These are phyloP conservation scores for Trichoderma breve DNA, from an alignment of 2,329 filamentous ascomycete species.

Conservation along the genomic window DNA sequence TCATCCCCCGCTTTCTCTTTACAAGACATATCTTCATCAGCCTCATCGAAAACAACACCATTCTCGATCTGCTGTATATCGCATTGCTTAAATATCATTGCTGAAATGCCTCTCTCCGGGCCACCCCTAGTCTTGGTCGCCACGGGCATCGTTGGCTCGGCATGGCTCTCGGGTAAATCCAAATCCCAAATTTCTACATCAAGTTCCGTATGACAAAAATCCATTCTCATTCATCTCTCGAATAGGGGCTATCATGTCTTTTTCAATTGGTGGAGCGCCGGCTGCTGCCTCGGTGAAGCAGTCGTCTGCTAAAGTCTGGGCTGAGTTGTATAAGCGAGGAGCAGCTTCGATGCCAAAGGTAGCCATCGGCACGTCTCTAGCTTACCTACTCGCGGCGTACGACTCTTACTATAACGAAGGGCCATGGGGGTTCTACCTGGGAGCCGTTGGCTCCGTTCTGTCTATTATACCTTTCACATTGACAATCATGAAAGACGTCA, in stretches of 20 bases:
- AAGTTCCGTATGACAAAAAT: not conserved
- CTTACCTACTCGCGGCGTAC: conserved; percentile 40
- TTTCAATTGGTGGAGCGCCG: conserved; percentile 39
- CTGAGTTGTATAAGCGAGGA: conserved; percentile 38
- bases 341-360: conserved; percentile 38
- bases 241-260: conserved; percentile 37
- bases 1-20: no score
- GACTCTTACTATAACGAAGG: conserved; percentile 28
- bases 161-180: conserved; percentile 37
- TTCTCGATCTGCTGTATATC: not conserved
- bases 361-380: conserved; percentile 32
- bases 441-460: conserved; percentile 35
- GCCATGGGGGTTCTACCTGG: conserved; percentile 36
- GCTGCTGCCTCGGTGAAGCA: conserved; percentile 31
- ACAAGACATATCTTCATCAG: not conserved
- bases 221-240: not conserved
- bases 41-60: not conserved
- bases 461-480: conserved; percentile 42
- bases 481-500: conserved; percentile 39
- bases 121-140: conserved; percentile 36
- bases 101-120: conserved; percentile 27
- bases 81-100: not conserved
- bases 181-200: no score
- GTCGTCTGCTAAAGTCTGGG: conserved; percentile 37
- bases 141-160: conserved; percentile 39